Evolutionary conservation across 306 rosid genomes (phyloP).

Genomic region (Canavalia gladiata): DNA sequence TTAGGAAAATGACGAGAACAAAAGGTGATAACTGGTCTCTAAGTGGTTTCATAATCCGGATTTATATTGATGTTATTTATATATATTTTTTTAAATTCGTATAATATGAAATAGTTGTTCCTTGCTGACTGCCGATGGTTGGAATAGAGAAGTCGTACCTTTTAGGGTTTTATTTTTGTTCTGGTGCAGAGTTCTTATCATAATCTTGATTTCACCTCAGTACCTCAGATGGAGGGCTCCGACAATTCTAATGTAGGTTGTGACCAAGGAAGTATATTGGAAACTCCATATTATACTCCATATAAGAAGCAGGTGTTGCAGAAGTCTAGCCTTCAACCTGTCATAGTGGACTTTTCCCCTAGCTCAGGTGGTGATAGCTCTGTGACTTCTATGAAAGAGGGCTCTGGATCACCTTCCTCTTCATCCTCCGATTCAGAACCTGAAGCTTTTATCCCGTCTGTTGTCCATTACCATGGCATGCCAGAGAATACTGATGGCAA

Average conservation of each 20-base stretch:
- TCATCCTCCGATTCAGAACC: slow-evolving; percentile 68
- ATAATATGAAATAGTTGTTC: background rate
- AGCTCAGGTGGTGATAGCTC: slow-evolving; percentile 67
- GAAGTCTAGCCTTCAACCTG: slow-evolving; percentile 50
- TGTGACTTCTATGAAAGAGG: slow-evolving; percentile 60
- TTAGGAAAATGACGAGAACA: background rate
- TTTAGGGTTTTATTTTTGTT: slow-evolving; percentile 10
- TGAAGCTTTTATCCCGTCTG: slow-evolving; percentile 49
- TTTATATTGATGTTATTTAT: background rate
- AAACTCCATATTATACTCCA: slow-evolving; percentile 71
- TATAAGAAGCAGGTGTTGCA: slow-evolving; percentile 53
- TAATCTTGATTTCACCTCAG: slow-evolving; percentile 17
- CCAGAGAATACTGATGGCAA: slow-evolving; percentile 49
- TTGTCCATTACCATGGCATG: slow-evolving; percentile 43
- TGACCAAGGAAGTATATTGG: slow-evolving; percentile 47
- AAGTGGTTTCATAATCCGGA: slow-evolving; percentile 7
- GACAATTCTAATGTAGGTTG: slow-evolving; percentile 50
- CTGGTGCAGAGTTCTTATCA: slow-evolving; percentile 22
- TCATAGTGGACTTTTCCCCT: slow-evolving; percentile 58
- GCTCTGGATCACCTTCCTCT: slow-evolving; percentile 57
- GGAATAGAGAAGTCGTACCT: slow-evolving; percentile 5
- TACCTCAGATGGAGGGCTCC: slow-evolving; percentile 57
- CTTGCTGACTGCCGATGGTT: slow-evolving; percentile 26
- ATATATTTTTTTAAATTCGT: background rate
- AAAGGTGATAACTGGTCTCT: background rate